Conservation (phyloP, 2,329 filamentous ascomycete genomes). For the Atkinsonella hypoxylon region DNA sequence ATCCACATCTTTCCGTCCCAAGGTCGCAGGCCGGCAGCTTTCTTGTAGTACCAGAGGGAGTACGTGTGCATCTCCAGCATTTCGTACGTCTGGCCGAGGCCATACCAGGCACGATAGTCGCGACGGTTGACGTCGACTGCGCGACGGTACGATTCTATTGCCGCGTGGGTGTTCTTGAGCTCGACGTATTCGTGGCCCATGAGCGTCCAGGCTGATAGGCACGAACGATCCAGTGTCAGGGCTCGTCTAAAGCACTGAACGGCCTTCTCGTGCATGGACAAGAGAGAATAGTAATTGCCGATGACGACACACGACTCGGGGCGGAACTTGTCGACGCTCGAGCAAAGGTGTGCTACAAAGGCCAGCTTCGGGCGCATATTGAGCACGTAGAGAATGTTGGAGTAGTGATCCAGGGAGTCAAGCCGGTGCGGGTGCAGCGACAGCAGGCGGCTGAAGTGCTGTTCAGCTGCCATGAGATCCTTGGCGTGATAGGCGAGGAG, state of each 20-base stretch:
- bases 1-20: constrained; percentile 99
- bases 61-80: constrained; percentile 97
- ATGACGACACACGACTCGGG: constrained; percentile 95
- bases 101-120: constrained; percentile 97
- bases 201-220: constrained; percentile 90
- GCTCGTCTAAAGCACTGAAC: constrained; percentile 96
- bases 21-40: constrained; percentile 80
- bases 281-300: constrained; percentile 91
- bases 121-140: constrained; percentile 93
- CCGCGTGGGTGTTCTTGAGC: constrained; percentile 95
- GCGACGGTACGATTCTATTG: constrained; percentile 90
- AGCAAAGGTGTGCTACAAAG: constrained; percentile 84
- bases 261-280: constrained; percentile 93
- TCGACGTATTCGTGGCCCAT: constrained; percentile 99
- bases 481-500: constrained; percentile 86
- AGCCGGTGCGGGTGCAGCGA: constrained; percentile 64
- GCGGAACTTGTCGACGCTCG: constrained; percentile 85
- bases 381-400: constrained; percentile 94
- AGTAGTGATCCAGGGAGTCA: constrained; percentile 89
- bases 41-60: constrained; percentile 94
- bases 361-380: constrained; percentile 78
- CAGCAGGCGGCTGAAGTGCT: constrained; percentile 66
- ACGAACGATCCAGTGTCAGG: constrained; percentile 77
- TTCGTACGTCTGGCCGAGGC: constrained; percentile 91
- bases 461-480: constrained; percentile 55